A percentile compares a stretch with the other conserved stretches of the same genome.
phyloP scores from a whole-genome alignment of 768 basidiomycete genomes.

The Russula brevipes region DNA sequence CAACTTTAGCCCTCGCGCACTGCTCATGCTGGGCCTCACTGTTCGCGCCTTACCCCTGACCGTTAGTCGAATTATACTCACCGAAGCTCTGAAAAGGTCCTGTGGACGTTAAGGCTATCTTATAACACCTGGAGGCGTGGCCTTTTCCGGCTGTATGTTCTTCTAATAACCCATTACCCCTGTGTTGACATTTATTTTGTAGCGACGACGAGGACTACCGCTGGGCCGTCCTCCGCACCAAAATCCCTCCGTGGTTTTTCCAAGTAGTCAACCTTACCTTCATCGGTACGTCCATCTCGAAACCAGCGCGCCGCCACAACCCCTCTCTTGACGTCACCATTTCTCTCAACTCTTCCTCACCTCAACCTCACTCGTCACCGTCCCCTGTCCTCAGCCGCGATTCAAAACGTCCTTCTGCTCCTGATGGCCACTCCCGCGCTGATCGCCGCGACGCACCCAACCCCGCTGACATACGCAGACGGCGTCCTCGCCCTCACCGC shows the following conservation, averaged over 20 bases:
- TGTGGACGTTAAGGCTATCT: slow-evolving; percentile 66
- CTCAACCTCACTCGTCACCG: too few relatives aligned
- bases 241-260: slow-evolving; percentile 51
- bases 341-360: neutral
- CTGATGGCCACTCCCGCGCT: slow-evolving; percentile 59
- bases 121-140: slow-evolving; percentile 85
- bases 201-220: slow-evolving; percentile 90
- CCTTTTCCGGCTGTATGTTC: slow-evolving; percentile 61
- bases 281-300: slow-evolving; percentile 46
- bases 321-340: neutral
- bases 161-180: neutral
- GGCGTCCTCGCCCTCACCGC: slow-evolving; percentile 54
- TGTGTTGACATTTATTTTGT: neutral
- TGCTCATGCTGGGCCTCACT: slow-evolving; percentile 68
- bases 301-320: neutral
- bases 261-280: slow-evolving; percentile 64
- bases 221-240: slow-evolving; percentile 70
- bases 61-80: neutral
- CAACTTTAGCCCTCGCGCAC: slow-evolving; percentile 65
- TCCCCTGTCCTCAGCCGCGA: slow-evolving; percentile 41
- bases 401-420: slow-evolving; percentile 78
- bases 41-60: slow-evolving; percentile 34
- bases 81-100: slow-evolving; percentile 28
- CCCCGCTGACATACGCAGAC: slow-evolving; percentile 53
- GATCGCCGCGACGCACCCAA: slow-evolving; percentile 49